Base-by-base conservation (phyloP, 768 basidiomycete genomes). In the Boletus sp. region DNA sequence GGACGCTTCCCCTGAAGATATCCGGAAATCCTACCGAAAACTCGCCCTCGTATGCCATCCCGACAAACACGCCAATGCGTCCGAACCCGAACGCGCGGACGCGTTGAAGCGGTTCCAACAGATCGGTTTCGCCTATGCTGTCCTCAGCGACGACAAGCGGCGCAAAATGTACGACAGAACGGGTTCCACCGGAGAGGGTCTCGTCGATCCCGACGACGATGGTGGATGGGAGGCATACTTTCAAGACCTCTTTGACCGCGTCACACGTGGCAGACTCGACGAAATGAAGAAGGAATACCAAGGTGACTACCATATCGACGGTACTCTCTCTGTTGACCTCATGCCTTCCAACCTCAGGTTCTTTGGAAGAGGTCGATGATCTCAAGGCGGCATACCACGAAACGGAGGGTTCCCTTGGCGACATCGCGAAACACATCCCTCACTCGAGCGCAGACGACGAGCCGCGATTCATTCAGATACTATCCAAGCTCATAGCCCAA, bases 201-300 rank as follows among this genome's bases (percentile, higher is more conserved):
- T 89, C 48, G 68, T 89, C 40, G 84, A 77, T 24, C 82, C 82
- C 7, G 91, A 84, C 10, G 91, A 89, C 57, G 90, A 87, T 58
- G 92, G 93, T 1, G 71, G 72, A 20, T 99, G 97, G 97, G 92
- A 94, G 66, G 83, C 90, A 7, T 99, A 99, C 74, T 99, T 98
- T 64, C 89, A 89, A 69, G 87, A 87, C 55, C 74, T 97, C 61
- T 97, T 94, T 62, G 90, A 95, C 58, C 81, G 85, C 52, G 90
- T 96, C 28, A 95, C 94, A 54, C 82, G 86, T 59, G 86, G 83
- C 57, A 89, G 85, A 70, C 77, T 99, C 52, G 94, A 98, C 61
- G 92, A 97, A 70, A 85, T 96, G 83, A 96, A 92, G 82, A 86
- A 85, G 63, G 86, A 85, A 65, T 99, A 99, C 72, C 94, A 98